phyloP scores from a whole-genome alignment of 202 grass and related monocot species.

The Elaeis oleifera region DNA sequence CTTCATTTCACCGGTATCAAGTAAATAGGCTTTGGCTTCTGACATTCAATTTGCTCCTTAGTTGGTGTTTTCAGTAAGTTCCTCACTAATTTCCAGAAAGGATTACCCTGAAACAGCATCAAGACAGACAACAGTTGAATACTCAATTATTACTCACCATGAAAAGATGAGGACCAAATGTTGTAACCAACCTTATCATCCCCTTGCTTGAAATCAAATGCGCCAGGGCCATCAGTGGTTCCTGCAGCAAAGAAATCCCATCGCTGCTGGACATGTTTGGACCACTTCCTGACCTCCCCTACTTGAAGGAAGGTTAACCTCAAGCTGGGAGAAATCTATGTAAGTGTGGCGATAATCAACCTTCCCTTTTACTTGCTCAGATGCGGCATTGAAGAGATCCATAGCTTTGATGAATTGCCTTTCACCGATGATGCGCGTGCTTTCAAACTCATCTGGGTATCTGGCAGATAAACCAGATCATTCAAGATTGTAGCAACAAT shows the following conservation, averaged over 20 bases:
- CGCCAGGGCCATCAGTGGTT: constrained; percentile 96
- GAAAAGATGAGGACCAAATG: constrained; percentile 13
- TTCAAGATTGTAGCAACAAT: constrained; percentile 4
- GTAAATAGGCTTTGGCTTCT: constrained; percentile 94
- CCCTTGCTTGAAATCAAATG: constrained; percentile 96
- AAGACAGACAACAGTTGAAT: neutral
- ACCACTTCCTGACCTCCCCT: constrained; percentile 37
- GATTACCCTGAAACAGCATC: constrained; percentile 64
- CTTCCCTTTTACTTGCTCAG: constrained; percentile 70
- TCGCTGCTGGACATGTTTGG: constrained; percentile 94
- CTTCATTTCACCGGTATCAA: constrained; percentile 94
- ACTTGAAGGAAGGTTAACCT: constrained; percentile 54
- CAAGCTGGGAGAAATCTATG: constrained; percentile 76
- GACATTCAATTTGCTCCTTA: constrained; percentile 72
- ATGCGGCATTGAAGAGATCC: constrained; percentile 75
- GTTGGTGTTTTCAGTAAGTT: constrained; percentile 74
- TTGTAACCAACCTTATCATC: constrained; percentile 61
- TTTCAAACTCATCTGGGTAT: constrained; percentile 94
- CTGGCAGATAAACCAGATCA: constrained; percentile 36
- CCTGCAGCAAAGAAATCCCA: constrained; percentile 99
- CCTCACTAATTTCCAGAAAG: constrained; percentile 89
- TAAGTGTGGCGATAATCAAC: constrained; percentile 77
- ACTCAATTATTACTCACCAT: neutral
- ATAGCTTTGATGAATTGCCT: constrained; percentile 79
- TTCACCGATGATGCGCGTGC: constrained; percentile 79